Percentiles rank a stretch among this genome's conserved stretches.
Conservation (phyloP, 176 grass and related monocot species). For the Zoysia japonica region DNA sequence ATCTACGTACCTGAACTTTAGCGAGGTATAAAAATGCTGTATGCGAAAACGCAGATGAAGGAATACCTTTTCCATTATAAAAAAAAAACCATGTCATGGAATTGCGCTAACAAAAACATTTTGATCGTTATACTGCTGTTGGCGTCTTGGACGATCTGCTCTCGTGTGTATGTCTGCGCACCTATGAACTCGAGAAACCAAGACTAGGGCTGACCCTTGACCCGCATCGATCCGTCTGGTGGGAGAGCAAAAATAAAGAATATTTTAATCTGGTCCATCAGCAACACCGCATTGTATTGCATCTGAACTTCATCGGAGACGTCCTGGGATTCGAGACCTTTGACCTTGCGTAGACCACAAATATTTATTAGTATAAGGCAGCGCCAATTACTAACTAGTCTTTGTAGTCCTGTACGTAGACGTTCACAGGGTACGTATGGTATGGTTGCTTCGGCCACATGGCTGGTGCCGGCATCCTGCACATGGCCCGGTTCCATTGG, state of each 20-base stretch:
- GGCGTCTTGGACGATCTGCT: background rate
- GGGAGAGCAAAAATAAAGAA: background rate
- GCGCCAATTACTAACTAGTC: too few species aligned
- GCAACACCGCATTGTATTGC: background rate
- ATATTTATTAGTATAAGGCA: background rate
- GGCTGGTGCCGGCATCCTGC: too few species aligned
- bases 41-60: background rate
- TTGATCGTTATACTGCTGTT: background rate
- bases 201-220: slow-evolving; percentile 45
- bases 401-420: too few species aligned
- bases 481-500: slow-evolving; percentile 11
- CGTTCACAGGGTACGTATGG: background rate
- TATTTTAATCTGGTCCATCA: background rate
- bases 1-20: too few species aligned
- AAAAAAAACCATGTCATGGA: background rate
- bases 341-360: slow-evolving; percentile 31
- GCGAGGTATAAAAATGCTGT: too few species aligned
- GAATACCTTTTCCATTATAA: too few species aligned
- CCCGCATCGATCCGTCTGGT: background rate
- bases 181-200: slow-evolving; percentile 49
- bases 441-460: background rate
- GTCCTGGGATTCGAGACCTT: slow-evolving; percentile 16
- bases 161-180: slow-evolving; percentile 26
- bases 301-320: slow-evolving; percentile 36
- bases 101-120: too few species aligned